Base-by-base conservation (phyloP, 2,329 filamentous ascomycete genomes). In the Coleophoma crateriformis region DNA sequence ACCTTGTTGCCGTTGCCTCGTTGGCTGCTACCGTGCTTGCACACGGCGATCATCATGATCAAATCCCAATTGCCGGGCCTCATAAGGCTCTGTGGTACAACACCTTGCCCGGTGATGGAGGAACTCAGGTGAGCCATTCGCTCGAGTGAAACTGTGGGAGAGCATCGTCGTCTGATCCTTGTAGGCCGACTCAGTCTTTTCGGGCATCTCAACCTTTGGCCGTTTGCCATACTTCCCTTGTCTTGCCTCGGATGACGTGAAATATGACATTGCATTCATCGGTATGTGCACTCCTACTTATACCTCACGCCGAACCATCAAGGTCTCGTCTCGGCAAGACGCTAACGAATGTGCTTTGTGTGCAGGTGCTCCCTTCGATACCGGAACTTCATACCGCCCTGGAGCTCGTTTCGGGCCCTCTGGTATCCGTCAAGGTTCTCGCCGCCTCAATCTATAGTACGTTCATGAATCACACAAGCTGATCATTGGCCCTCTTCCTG, bases 151-250 rank as follows among this genome's bases (percentile, higher is more conserved):
- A 34, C 15, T 19, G 14, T 35, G 46, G 39, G 17, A 41, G 62
- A 50, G 61, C 50, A 38, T 35, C 48, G 37, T 10, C 15, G 40
- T 27, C 27, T 27, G 8, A 27, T 27, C 6, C 27, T 27, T 7
- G 27, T 10, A 91, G 85, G 88, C 88, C 52, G 88, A 95, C 66
- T 90, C 88, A 0, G 88, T 94, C 50, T 95, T 94, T 70, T 92
- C 87, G 1, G 89, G 89, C 27, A 94, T 95, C 62, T 87, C 86
- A 1, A 95, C 89, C 7, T 94, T 94, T 64, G 89, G 88, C 11
- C 83, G 88, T 46, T 71, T 94, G 39, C 82, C 84, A 6, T 94
- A 95, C 68, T 80, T 78, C 50, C 87, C 87, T 3, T 95, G 89
- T 64, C 74, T 95, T 4, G 74, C 79, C n/a, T 84, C 78, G 54